These are phyloP conservation scores for Taphrina pruni DNA, from an alignment of 1,139 yeast species.

Conservation along the genomic window DNA sequence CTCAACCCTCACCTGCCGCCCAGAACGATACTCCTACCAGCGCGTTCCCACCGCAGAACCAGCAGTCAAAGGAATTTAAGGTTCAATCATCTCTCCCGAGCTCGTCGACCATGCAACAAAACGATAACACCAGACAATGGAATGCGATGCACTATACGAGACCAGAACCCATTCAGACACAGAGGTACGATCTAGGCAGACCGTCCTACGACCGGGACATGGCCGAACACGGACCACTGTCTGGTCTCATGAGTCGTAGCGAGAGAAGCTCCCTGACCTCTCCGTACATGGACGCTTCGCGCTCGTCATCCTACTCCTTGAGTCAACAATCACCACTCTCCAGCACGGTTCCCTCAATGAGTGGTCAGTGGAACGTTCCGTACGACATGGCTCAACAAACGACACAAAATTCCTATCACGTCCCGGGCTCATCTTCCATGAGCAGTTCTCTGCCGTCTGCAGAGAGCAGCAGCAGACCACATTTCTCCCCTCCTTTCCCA, in stretches of 20 bases:
- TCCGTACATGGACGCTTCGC: slow-evolving; percentile 11
- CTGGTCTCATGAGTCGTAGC: slow-evolving; percentile 4
- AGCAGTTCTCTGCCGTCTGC: slow-evolving; percentile 1
- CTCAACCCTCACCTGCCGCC: slow-evolving; percentile 1
- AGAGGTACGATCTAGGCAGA: neutral
- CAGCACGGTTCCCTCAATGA: slow-evolving; percentile 13
- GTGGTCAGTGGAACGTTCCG: slow-evolving; percentile 18
- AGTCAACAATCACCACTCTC: neutral
- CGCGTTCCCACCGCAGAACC: neutral
- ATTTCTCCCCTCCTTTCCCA: slow-evolving; percentile 24
- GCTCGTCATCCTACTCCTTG: slow-evolving; percentile 13
- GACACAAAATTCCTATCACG: slow-evolving; percentile 14
- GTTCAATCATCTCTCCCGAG: neutral
- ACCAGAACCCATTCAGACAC: slow-evolving; percentile 10
- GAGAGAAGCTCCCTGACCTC: slow-evolving; percentile 15
- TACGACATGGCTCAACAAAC: slow-evolving; percentile 14
- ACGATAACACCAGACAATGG: slow-evolving; percentile 8
- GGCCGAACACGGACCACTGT: slow-evolving; percentile 17
- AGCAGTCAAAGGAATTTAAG: slow-evolving; percentile 1
- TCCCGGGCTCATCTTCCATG: slow-evolving; percentile 1
- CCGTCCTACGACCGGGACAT: slow-evolving; percentile 13
- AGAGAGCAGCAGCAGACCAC: slow-evolving; percentile 9
- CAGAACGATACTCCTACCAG: slow-evolving; percentile 6
- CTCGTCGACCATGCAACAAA: slow-evolving; percentile 6
- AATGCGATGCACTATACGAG: neutral